These are phyloP conservation scores for Sisymbrium irio DNA, from an alignment of 345 rosid species.

Conservation along the genomic window DNA sequence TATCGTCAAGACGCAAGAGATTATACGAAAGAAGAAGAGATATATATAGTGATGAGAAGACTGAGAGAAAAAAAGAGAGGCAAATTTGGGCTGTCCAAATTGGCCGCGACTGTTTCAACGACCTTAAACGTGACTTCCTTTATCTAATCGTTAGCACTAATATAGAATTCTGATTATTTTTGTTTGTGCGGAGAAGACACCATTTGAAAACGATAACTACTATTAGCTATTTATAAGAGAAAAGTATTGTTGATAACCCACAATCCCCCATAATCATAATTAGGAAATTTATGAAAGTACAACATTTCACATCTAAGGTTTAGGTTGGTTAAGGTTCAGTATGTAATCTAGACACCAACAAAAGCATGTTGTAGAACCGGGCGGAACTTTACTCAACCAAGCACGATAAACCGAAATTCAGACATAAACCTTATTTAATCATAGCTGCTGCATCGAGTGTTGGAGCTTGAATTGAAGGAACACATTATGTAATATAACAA, in stretches of 20 bases:
- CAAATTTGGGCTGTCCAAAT: conserved; percentile 8
- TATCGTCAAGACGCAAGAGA: conserved; percentile 12
- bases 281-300: background rate
- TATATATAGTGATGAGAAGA: conserved; percentile 8
- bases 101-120: conserved; percentile 11
- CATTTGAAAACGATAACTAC: conserved; percentile 8
- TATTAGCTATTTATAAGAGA: conserved; percentile 5
- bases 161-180: conserved; percentile 1
- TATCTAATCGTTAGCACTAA: background rate
- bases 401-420: background rate
- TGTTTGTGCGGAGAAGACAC: conserved; percentile 12
- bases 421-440: conserved; percentile 4
- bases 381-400: background rate
- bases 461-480: background rate
- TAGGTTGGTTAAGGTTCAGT: background rate
- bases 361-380: background rate
- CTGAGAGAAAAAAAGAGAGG: background rate
- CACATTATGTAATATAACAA: background rate
- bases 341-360: background rate
- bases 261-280: background rate
- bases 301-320: background rate
- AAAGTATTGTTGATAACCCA: background rate
- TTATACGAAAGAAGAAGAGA: background rate
- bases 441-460: background rate
- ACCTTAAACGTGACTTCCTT: background rate